Percentiles rank a stretch among this genome's conserved stretches.
Evolutionary conservation across 129 eudicot species (phyloP).

Genomic region (carrot (Daucus carota)): DNA sequence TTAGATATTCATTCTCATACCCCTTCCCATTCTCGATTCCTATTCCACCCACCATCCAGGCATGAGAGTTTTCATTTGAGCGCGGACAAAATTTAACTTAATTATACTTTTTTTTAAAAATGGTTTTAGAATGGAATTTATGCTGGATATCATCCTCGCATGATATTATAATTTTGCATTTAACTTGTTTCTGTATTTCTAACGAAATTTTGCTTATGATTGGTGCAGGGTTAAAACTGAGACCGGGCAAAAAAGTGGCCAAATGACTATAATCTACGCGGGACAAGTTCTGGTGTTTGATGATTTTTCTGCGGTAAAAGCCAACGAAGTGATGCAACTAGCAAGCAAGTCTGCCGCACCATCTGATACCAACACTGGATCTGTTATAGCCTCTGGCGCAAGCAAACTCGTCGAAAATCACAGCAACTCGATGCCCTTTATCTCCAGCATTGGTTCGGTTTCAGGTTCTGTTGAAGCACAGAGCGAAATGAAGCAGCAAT

Average conservation of each 20-base stretch:
- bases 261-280: constrained; percentile 57
- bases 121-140: too few relatives aligned
- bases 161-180: neutral
- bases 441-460: constrained; percentile 4
- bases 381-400: neutral
- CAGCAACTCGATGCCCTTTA: neutral
- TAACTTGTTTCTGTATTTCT: neutral
- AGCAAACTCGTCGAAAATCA: neutral
- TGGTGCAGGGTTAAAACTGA: neutral
- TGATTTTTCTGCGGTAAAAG: constrained; percentile 39
- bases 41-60: too few relatives aligned
- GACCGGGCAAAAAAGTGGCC: constrained; percentile 23
- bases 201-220: neutral
- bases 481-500: neutral
- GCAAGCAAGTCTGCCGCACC: constrained; percentile 22
- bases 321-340: constrained; percentile 29
- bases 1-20: too few relatives aligned
- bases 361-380: neutral
- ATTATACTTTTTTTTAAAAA: too few relatives aligned
- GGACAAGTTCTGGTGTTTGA: constrained; percentile 62
- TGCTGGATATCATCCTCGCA: too few relatives aligned
- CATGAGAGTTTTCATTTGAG: too few relatives aligned
- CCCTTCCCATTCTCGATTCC: too few relatives aligned
- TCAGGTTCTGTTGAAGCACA: neutral
- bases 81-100: too few relatives aligned